Evolutionary conservation across 768 basidiomycete species (phyloP), one percentile per base, ranked within the genome.

Genomic region (Rhizopogon vesiculosus): DNA sequence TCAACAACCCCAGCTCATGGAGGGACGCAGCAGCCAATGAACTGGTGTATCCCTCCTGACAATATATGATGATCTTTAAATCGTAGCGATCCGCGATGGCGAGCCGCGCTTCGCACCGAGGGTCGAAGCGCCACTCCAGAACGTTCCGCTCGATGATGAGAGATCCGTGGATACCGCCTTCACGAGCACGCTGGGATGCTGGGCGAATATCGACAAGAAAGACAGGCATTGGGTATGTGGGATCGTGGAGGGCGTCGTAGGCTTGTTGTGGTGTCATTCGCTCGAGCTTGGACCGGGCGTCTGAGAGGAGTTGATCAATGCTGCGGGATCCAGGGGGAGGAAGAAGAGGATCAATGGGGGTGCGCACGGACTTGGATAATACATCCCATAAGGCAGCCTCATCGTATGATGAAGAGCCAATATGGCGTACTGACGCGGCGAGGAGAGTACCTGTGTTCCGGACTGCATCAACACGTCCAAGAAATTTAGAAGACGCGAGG

Each of bases 51-150:
- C 90, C 87, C 49, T 89, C 87, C 64, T 86, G 82, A 66, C 86
- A 88, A 61, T 91, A 83, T 9, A 92, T 69, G 58, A 92, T 87
- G 31, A 89, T 77, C 45, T 86, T 71, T 40, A 91, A 64, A 71
- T 91, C 90, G 61, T 87, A 91, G 53, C 88, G 73, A 69, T 89
- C 84, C 22, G 82, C 89, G 59, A 91, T 83, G 1, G 79, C 70
- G 52, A 91, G 69, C 35, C 85, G 75, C 12, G 79, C 74, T 6
- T 78, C 73, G 60, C 72, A 77, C 54, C 87, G 76, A 4, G 89
- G 90, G 68, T 92, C 89, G 60, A 92, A 85, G 22, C 82, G 78
- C 87, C 88, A 90, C 66, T 92, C 90, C 52, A 92, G 76, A 5
- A 84, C 79, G 63, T 88, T 91, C 22, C 89, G 78, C 62, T 91